Percentiles rank a stretch among this genome's conserved stretches.
These are phyloP conservation scores for Lentithecium fluviatile DNA, from an alignment of 495 filamentous ascomycete species.

Conservation along the genomic window DNA sequence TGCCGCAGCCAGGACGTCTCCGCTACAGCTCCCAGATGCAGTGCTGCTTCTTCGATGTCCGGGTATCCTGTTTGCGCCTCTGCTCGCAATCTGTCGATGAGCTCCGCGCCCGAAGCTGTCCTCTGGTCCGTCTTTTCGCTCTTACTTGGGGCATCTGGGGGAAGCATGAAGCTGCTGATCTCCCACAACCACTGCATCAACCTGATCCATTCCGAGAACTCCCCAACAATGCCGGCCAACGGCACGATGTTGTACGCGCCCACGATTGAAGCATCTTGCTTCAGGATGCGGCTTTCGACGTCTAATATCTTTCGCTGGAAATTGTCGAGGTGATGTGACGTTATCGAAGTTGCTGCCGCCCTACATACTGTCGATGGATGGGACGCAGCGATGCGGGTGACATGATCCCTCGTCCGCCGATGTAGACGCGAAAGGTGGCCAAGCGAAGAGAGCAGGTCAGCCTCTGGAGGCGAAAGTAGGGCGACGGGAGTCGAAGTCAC, in stretches of 20 bases:
- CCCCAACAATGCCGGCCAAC: conserved; percentile 74
- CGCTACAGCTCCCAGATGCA: conserved; percentile 68
- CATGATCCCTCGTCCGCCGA: conserved; percentile 61
- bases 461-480: conserved; percentile 72
- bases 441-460: conserved; percentile 73
- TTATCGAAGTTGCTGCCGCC: conserved; percentile 78
- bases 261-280: conserved; percentile 68
- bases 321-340: conserved; percentile 66
- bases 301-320: conserved; percentile 83
- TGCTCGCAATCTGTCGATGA: conserved; percentile 72
- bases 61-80: conserved; percentile 84
- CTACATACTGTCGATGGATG: conserved; percentile 81
- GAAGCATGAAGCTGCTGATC: conserved; percentile 64
- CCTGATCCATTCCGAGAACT: conserved; percentile 82
- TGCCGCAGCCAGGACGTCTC: conserved; percentile 92
- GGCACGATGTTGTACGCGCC: conserved; percentile 92
- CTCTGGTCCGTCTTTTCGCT: conserved; percentile 9
- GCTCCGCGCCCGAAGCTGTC: conserved; percentile 54
- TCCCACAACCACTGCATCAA: conserved; percentile 83
- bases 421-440: conserved; percentile 75
- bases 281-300: conserved; percentile 75
- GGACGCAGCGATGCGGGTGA: conserved; percentile 61
- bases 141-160: conserved; percentile 33
- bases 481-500: conserved; percentile 47
- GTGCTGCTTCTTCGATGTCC: conserved; percentile 73